A percentile compares a stretch with the other conserved stretches of the same genome.
Conservation (phyloP, 495 filamentous ascomycete species). For the Lasiosphaeris hirsuta region DNA sequence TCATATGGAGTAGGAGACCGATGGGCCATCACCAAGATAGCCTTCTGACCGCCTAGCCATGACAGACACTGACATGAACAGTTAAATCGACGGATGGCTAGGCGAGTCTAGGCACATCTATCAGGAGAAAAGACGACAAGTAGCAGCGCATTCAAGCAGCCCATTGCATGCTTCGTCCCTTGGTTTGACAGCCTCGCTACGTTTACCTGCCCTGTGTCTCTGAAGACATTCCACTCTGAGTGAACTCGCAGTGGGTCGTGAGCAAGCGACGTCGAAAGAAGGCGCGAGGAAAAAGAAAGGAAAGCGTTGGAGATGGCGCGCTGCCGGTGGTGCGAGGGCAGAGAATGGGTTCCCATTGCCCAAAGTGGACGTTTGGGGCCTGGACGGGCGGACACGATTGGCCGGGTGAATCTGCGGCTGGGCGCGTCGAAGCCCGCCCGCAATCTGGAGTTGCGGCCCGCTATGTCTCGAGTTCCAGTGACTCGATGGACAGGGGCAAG, state of each 20-base stretch:
- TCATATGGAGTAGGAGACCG: too few relatives aligned
- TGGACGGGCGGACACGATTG: slow-evolving; percentile 18
- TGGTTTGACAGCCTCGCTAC: neutral
- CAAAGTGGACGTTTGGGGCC: slow-evolving; percentile 12
- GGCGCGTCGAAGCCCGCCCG: slow-evolving; percentile 14
- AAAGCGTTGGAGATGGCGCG: slow-evolving; percentile 12
- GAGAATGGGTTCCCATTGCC: slow-evolving; percentile 26
- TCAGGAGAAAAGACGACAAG: too few relatives aligned
- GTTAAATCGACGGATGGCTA: too few relatives aligned
- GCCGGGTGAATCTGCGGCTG: slow-evolving; percentile 23
- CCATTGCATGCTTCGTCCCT: too few relatives aligned
- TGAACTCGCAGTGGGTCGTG: neutral
- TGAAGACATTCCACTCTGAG: too few relatives aligned
- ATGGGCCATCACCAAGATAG: too few relatives aligned
- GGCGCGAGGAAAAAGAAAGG: neutral
- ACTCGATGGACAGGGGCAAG: slow-evolving; percentile 18
- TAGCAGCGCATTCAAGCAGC: too few relatives aligned
- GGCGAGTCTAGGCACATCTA: too few relatives aligned
- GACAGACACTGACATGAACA: too few relatives aligned
- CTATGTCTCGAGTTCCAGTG: slow-evolving; percentile 17
- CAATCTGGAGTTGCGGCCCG: slow-evolving; percentile 38
- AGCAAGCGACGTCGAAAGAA: neutral
- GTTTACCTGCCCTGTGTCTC: too few relatives aligned
- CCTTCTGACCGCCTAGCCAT: too few relatives aligned
- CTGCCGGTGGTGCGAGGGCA: neutral